Evolutionary conservation across 371 early-diverging fungal species (phyloP).

Genomic region (Gilbertella persicaria): DNA sequence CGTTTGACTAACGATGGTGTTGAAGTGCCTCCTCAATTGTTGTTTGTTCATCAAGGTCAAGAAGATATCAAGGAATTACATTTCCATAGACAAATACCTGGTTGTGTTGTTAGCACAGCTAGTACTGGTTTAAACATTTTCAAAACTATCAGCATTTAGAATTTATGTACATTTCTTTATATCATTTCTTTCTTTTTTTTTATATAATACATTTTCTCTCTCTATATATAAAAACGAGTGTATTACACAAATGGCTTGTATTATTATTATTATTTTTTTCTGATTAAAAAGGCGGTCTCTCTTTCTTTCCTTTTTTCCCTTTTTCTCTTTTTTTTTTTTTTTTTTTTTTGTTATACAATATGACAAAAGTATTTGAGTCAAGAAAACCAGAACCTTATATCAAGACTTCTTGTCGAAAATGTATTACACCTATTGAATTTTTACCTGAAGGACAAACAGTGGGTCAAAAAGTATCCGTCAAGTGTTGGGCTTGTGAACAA

Average conservation of each 20-base stretch:
- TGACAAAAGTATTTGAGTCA: slow-evolving; percentile 28
- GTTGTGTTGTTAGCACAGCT: slow-evolving; percentile 88
- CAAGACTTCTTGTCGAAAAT: slow-evolving; percentile 44
- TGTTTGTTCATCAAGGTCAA: slow-evolving; percentile 96
- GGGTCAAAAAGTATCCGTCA: slow-evolving; percentile 38
- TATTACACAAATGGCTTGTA: too few relatives aligned
- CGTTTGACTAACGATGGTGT: slow-evolving; percentile 62
- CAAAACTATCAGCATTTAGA: slow-evolving; percentile 79
- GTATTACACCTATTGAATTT: slow-evolving; percentile 42
- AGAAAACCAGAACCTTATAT: slow-evolving; percentile 54
- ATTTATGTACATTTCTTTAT: not conserved
- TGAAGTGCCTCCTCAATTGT: slow-evolving; percentile 91
- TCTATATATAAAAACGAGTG: too few relatives aligned
- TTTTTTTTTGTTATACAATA: not conserved
- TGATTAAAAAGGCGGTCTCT: too few relatives aligned
- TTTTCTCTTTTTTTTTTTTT: slow-evolving; percentile 4
- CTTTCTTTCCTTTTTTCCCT: too few relatives aligned
- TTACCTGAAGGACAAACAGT: slow-evolving; percentile 26
- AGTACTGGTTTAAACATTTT: slow-evolving; percentile 92
- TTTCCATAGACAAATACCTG: slow-evolving; percentile 94
- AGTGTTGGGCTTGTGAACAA: slow-evolving; percentile 59
- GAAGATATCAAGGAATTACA: slow-evolving; percentile 93
- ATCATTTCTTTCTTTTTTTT: not conserved
- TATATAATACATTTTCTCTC: too few relatives aligned
- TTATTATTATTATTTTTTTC: too few relatives aligned